A percentile compares a stretch with the other conserved stretches of the same genome.
These are phyloP conservation scores for Boletus vinaceobasis DNA, from an alignment of 768 basidiomycete genomes.

Conservation along the genomic window DNA sequence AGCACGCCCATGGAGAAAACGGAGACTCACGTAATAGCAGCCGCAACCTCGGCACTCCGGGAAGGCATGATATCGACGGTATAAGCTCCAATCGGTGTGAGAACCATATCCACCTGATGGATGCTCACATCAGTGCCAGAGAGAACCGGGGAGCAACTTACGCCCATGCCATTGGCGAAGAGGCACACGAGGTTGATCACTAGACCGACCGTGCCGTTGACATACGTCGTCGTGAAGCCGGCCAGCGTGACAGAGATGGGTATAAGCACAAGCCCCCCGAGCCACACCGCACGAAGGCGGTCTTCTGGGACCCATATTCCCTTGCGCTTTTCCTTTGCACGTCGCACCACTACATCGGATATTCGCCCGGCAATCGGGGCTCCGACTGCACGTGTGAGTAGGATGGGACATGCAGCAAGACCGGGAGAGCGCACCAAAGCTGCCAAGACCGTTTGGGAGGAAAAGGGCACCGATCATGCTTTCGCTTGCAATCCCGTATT, in stretches of 20 bases:
- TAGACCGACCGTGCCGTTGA: conserved; percentile 49
- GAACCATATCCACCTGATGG: conserved; percentile 50
- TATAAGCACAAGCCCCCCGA: conserved; percentile 45
- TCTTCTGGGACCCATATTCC: conserved; percentile 70
- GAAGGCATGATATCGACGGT: conserved; percentile 57
- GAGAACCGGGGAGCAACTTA: conserved; percentile 27
- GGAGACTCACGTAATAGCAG: conserved; percentile 47
- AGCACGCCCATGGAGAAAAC: not conserved
- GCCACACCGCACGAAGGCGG: conserved; percentile 51
- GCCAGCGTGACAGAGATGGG: conserved; percentile 50
- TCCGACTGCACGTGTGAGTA: conserved; percentile 41
- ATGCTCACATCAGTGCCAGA: not conserved
- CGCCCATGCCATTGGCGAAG: conserved; percentile 64
- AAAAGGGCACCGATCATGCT: conserved; percentile 22
- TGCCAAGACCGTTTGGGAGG: conserved; percentile 28
- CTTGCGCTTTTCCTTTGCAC: conserved; percentile 45
- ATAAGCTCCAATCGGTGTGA: conserved; percentile 56
- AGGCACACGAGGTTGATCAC: conserved; percentile 50
- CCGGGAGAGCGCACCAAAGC: conserved; percentile 12
- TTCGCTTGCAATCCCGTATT: conserved; percentile 24
- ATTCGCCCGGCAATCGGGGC: conserved; percentile 56
- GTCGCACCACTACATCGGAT: conserved; percentile 52
- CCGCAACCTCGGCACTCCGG: conserved; percentile 62
- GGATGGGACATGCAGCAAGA: not conserved
- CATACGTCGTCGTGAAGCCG: conserved; percentile 50